Base-by-base conservation (phyloP, 768 basidiomycete species). In the Termitomyces sp. region DNA sequence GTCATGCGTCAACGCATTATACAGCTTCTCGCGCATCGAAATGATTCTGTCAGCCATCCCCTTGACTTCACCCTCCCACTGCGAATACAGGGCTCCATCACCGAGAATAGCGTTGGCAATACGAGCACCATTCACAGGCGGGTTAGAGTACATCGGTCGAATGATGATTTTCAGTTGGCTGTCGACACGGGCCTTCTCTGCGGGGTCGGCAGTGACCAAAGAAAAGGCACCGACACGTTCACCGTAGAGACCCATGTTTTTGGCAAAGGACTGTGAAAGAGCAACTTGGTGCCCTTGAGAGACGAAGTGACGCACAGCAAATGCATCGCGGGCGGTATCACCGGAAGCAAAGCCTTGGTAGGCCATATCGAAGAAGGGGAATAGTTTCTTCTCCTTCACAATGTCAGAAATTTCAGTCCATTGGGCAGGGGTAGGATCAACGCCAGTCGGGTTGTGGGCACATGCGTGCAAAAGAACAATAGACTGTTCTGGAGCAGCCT, bases 331-430 rank as follows among this genome's bases (percentile, higher is more conserved):
- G 63, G 86, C 71, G 62, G 92, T 94, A 52, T 87, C 86, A 51
- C 97, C 97, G 24, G 95, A 97, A 36, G 97, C 96, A 71, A 99
- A 99, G 52, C 97, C 97, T 74, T 97, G 94, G 79, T 99, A 99
- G 16, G 97, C 96, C 94, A 98, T 98, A 75, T 99, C 97, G 72
- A 98, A 98, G 85, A 98, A 94, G 53, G 96, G 91, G 86, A 98
- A 96, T 65, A 96, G 83, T 62, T 86, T 84, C 78, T 84, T 92
- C 77, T 93, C 89, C 68, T 91, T 86, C 64, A 96, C 74, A 59
- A 98, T 78, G 65, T 93, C 82, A 43, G 91, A 93, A 60, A 99
- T 86, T 70, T 91, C 83, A 59, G 79, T 81, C 97, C 97, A 99
- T 76, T 99, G 94, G 50, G 85, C 87, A 22, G 80, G 83, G 10